Base-by-base conservation (phyloP, 2,329 filamentous ascomycete species). In the Trichoderma asperellum region DNA sequence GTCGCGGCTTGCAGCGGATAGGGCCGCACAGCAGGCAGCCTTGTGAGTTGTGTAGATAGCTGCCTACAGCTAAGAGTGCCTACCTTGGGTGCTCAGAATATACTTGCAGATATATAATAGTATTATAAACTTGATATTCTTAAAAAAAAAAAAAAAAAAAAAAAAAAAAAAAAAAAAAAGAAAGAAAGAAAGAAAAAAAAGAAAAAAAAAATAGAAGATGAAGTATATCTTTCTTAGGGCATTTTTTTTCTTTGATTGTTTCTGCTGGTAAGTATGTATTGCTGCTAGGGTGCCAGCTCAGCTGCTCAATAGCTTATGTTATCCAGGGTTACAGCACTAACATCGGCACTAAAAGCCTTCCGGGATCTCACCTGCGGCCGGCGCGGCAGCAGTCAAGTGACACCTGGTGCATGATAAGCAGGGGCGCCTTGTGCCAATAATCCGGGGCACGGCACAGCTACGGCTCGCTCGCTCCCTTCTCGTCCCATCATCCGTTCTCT, bases 341-440 rank as follows among this genome's bases (percentile, higher is more conserved):
- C 47, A 56, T 64, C 49, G 61, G 18, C 61, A 29, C 61, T 64
- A 64, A 14, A 18, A 64, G 34, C 49, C 49, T 16, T 53, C 53
- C 61, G 61, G 61, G 61, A 63, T 53, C 60, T 52, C 60, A 21
- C 47, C 10, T 5, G 24, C 32, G 49, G 21, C 56, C 56, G 34
- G 49, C 47, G 60, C 47, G 55, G 61, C 61, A 32, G 16, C 59
- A 21, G 52, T 65, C 62, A 56, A 56, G 62, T 65, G 62, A 65
- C 62, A 56, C 62, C 18, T 16, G 18, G 53, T 57, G 53, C 62
- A 65, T 65, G 62, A 65, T 65, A 65, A 66, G 63, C 63, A 66
- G 63, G 63, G 55, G 55, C 27, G 34, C n/a, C n/a, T 47, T 47
- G 21, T 27, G 29, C 59, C 62, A 43, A 49, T 55, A 40, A 65